Evolutionary conservation across 2,329 filamentous ascomycete species (phyloP).

Genomic region (Epichloe sylvatica): DNA sequence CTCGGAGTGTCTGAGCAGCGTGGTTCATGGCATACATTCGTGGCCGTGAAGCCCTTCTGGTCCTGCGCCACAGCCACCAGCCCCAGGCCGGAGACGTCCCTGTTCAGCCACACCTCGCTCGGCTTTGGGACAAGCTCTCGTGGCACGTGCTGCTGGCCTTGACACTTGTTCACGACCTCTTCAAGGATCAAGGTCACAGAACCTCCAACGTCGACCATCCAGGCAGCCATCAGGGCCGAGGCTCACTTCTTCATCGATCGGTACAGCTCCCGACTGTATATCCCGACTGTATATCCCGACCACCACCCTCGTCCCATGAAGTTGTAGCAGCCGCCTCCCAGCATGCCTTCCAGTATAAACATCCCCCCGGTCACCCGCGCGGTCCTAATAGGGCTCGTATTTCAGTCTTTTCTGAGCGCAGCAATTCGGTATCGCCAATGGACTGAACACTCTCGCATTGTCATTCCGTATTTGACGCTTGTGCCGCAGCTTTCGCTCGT

Average conservation of each 20-base stretch:
- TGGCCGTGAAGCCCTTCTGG: too few relatives aligned
- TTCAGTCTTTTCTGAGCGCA: conserved; percentile 72
- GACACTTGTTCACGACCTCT: background rate
- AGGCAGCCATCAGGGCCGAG: background rate
- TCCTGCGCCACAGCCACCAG: background rate
- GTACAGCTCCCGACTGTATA: background rate
- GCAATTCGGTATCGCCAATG: conserved; percentile 61
- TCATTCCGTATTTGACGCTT: conserved; percentile 76
- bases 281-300: background rate
- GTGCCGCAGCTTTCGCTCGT: conserved; percentile 70
- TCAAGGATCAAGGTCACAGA: background rate
- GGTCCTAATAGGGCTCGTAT: conserved; percentile 58
- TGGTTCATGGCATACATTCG: too few relatives aligned
- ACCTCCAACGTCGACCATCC: background rate
- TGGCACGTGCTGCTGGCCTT: background rate
- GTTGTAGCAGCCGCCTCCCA: conserved; percentile 3
- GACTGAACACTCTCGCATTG: conserved; percentile 47
- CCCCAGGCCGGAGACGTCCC: conserved; percentile 3
- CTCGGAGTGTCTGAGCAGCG: too few relatives aligned
- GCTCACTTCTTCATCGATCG: background rate
- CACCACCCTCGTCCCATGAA: background rate
- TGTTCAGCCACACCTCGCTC: background rate
- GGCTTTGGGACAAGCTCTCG: background rate
- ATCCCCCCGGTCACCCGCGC: conserved; percentile 82
- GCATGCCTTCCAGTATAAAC: conserved; percentile 73